phyloP scores from a whole-genome alignment of 306 rosid genomes.

The Vicia villosa region DNA sequence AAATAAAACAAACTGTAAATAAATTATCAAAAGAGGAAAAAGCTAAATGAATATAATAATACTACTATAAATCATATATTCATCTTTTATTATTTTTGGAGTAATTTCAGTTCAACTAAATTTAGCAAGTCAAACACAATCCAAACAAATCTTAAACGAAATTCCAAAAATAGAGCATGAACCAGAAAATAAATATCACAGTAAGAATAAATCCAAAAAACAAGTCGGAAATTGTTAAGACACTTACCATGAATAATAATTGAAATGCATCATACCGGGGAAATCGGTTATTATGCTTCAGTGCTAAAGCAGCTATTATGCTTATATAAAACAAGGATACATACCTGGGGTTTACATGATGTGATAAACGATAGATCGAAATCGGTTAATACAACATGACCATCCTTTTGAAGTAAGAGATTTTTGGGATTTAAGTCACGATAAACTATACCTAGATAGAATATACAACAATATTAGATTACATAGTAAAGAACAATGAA shows the following conservation, averaged over 20 bases:
- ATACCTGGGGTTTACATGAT: constrained; percentile 76
- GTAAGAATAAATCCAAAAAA: constrained; percentile 20
- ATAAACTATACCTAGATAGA: constrained; percentile 76
- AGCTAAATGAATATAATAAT: constrained; percentile 35
- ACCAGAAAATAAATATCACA: constrained; percentile 4
- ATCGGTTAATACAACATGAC: constrained; percentile 83
- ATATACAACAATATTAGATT: constrained; percentile 42
- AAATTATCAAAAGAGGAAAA: constrained; percentile 3
- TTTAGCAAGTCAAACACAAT: constrained; percentile 40
- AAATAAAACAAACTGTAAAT: constrained; percentile 20
- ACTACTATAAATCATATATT: constrained; percentile 31
- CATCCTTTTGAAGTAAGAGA: constrained; percentile 84
- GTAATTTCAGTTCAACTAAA: constrained; percentile 29
- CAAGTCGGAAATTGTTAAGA: neutral
- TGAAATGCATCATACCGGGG: too few relatives aligned
- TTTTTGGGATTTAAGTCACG: constrained; percentile 97
- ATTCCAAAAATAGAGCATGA: constrained; percentile 38
- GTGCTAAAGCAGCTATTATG: neutral
- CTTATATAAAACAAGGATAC: constrained; percentile 23
- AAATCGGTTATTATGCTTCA: too few relatives aligned
- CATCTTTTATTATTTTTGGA: neutral
- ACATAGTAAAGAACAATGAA: neutral
- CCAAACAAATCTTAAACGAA: constrained; percentile 34
- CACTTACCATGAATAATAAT: constrained; percentile 3
- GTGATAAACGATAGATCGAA: constrained; percentile 86